Evolutionary conservation across 257 asterid genomes (phyloP), one percentile per base, ranked within the genome.

Genomic region (Nicotiana paniculata): DNA sequence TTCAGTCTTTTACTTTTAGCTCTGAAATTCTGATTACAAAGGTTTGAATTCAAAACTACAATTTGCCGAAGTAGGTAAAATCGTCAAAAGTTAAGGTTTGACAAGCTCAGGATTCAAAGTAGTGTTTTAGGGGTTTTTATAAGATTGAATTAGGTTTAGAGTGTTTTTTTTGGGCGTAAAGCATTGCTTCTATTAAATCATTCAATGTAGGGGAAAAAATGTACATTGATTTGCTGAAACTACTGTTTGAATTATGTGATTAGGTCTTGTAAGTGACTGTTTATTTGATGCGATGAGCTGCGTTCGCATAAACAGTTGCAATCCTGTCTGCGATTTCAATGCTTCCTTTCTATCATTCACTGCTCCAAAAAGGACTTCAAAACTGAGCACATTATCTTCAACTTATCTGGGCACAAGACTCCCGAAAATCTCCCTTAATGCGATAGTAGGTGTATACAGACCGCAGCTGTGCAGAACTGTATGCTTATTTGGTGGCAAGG

Each of bases 401-500:
- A 62, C 70, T 48, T 85, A 43, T 88, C 72, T 82, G 6, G 88
- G 90, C 85, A 53, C 82, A 68, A 81, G 81, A 58, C 46, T 85
- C 76, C 87, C 87, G 59, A 85, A 70, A 51, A 66, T 69, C 80
- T 37, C 85, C 77, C 61, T 82, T 85, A 88, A 87, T 55, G 70
- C 39, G 63, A 85, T 84, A 77, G 63, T 86, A 77, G 80, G 78
- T 28, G 67, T 81, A 33, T 79, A 84, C 67, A 81, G 82, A 67
- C 78, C 65, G 83, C 88, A 81, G 64, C 83, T 63, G 53, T 65
- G 85, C 69, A 63, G 87, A 62, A 85, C 87, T 72, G 90, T 89
- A 53, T 91, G 93, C 86, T 84, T 87, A 85, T 90, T 90, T 84
- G 93, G 93, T 76, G 90, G 90, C 58, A 85, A 91, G 82, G 93